Evolutionary conservation across 495 filamentous ascomycete species (phyloP), one percentile per base, ranked within the genome.

Genomic region (Staphylotrichum longicolle): DNA sequence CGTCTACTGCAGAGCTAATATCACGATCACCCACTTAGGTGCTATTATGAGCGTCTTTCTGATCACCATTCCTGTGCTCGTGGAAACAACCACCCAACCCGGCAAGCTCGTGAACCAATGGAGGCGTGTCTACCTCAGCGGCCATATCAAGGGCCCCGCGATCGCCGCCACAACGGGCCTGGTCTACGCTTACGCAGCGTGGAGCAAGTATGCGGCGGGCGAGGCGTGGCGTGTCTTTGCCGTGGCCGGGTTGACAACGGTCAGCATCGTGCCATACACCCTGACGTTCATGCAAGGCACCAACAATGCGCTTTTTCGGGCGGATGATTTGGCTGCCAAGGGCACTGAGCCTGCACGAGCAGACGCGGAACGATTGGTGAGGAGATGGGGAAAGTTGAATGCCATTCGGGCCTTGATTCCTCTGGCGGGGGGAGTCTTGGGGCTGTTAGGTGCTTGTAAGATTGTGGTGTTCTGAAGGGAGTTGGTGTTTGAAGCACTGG

Each of bases 141-240:
- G 42, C 4, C 42, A 45, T 11, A 15, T 45, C 42, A 11, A n/a
- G 8, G 42, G 42, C 37, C 42, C 42, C 7, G 42, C 42, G 7
- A 45, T 45, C n/a, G 42, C 42, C 10, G n/a, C 42, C 42, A 45
- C 42, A n/a, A 45, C 42, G 11, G 42, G 42, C 42, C 42, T 45
- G 10, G 12, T 45, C 42, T 45, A 45, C 42, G 42, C 42, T 4
- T 45, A n/a, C 42, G 42, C 42, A 5, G 42, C 42, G 7, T 45
- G 42, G 42, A 45, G 42, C 42, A 45, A 45, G 42, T 15, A 45
- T n/a, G 42, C 42, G 1, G 42, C 42, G 8, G 42, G 42, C n/a
- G 42, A 45, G 42, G 7, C 42, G 42, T 45, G 42, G 42, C 42
- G 42, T 4, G 4, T 45, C 7, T 45, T 45, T 45, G 42, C 42